phyloP scores from a whole-genome alignment of 352 stramenopile species.

The Phytophthora crassamura region DNA sequence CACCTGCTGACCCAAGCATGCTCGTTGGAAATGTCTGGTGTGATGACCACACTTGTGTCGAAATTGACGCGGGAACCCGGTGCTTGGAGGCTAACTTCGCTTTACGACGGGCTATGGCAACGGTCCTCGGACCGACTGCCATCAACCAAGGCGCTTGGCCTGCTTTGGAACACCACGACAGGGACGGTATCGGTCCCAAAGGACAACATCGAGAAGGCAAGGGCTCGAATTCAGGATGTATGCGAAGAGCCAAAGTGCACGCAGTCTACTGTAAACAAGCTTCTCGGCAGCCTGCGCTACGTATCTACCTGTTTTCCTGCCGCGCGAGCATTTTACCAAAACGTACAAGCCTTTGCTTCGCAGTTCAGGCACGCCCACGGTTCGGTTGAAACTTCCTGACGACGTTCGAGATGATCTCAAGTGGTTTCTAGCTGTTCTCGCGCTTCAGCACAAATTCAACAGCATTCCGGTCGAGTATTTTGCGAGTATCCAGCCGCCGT shows the following conservation, averaged over 20 bases:
- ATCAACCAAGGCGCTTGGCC: slow-evolving; percentile 11
- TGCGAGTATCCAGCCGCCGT: too few species aligned
- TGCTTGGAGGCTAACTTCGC: slow-evolving; percentile 1
- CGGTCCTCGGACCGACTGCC: background rate
- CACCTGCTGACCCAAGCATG: background rate
- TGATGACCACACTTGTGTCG: slow-evolving; percentile 21
- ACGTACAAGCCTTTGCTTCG: slow-evolving; percentile 6
- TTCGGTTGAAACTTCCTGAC: background rate
- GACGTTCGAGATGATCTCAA: too few species aligned
- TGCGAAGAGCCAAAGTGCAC: background rate
- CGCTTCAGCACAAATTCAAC: too few species aligned
- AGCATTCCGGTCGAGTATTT: too few species aligned
- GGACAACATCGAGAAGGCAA: too few species aligned
- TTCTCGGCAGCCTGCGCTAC: slow-evolving; percentile 17
- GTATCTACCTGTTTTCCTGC: slow-evolving; percentile 15
- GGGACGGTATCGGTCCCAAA: too few species aligned
- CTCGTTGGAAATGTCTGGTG: slow-evolving; percentile 12
- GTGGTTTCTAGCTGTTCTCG: too few species aligned
- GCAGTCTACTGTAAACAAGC: background rate
- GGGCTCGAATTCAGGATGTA: background rate
- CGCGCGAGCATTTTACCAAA: slow-evolving; percentile 17
- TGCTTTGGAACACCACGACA: slow-evolving; percentile 14
- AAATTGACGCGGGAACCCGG: background rate
- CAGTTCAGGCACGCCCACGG: background rate
- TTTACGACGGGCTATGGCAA: background rate